Base-by-base conservation (phyloP, 1,284 basidiomycete genomes). In the Microbotryomycetes sp. region DNA sequence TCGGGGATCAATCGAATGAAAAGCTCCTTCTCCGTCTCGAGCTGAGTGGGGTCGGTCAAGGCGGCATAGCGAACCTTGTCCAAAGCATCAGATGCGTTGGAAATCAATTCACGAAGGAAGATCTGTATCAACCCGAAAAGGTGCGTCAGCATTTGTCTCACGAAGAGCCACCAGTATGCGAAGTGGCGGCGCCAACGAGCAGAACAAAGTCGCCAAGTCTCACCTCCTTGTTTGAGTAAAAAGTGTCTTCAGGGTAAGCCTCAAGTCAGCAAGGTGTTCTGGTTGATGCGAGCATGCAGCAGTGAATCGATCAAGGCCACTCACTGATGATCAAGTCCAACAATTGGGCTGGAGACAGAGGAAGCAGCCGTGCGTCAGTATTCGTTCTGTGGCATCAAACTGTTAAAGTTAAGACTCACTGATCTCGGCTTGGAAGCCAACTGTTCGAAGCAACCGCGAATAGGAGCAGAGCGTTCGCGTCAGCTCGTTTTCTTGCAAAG, bases 41-140 rank as follows among this genome's bases (percentile, higher is more conserved):
- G 89, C 66, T 80, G 87, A 30, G 87, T 82, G 36, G 92, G 86
- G 75, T 96, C 89, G 69, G 92, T 97, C 70, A 96, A 82, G 61
- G 92, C 92, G 30, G 88, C 84, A 77, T 92, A 92, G 60, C 93
- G 89, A 75, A 96, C 88, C 83, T 97, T 97, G 82, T 97, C 93
- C 77, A 96, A 84, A 57, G 93, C 92, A 85, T 97, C 93, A 65
- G 66, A 70, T 25, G 62, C 77, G 80, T 92, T 92, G 61, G 90
- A 92, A 79, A 93, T 94, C 69, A 96, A 66, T 80, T 97, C 92
- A 77, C 92, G 88, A 73, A 96, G 85, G 84, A 96, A 96, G 77
- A 96, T 94, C 81, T 65, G 63, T 49, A 6, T 23, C 15, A 30
- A 19, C 14, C n/a, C 29, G 45, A 6, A n/a, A 23, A 22, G n/a